phyloP scores from a whole-genome alignment of 176 grass and related monocot genomes.

The Triticum turgidum region DNA sequence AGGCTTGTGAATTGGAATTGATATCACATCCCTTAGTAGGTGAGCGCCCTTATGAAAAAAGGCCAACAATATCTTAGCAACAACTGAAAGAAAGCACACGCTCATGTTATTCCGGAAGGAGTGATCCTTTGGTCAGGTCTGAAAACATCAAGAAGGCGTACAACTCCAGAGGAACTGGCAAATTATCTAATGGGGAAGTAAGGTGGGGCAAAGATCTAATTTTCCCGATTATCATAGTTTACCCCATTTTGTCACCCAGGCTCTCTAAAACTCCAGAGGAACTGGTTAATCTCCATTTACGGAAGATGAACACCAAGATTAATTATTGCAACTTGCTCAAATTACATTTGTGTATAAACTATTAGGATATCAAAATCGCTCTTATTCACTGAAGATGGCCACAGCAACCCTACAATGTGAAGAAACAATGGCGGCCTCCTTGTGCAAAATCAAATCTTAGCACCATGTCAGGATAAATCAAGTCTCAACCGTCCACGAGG shows the following conservation, averaged over 20 bases:
- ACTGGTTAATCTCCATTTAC: background rate
- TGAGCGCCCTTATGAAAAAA: too few relatives aligned
- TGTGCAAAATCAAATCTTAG: conserved; percentile 21
- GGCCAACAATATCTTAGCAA: too few relatives aligned
- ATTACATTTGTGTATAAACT: conserved; percentile 25
- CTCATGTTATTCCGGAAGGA: too few relatives aligned
- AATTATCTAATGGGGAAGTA: too few relatives aligned
- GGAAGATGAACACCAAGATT: conserved; percentile 1
- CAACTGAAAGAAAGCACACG: too few relatives aligned
- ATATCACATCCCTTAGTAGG: too few relatives aligned
- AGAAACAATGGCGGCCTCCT: background rate
- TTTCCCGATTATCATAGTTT: background rate
- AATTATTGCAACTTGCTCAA: conserved; percentile 9
- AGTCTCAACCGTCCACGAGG: background rate
- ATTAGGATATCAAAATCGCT: conserved; percentile 14
- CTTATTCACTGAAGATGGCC: conserved; percentile 1
- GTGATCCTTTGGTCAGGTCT: too few relatives aligned
- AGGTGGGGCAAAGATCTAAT: too few relatives aligned
- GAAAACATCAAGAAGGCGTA: too few relatives aligned
- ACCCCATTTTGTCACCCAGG: background rate
- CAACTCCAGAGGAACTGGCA: too few relatives aligned
- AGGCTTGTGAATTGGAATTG: too few relatives aligned
- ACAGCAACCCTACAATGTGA: conserved; percentile 12
- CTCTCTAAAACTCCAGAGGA: background rate
- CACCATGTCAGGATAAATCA: background rate